Base-by-base conservation (phyloP, 75 land plant species). In the Chamaecyparis obtusa region DNA sequence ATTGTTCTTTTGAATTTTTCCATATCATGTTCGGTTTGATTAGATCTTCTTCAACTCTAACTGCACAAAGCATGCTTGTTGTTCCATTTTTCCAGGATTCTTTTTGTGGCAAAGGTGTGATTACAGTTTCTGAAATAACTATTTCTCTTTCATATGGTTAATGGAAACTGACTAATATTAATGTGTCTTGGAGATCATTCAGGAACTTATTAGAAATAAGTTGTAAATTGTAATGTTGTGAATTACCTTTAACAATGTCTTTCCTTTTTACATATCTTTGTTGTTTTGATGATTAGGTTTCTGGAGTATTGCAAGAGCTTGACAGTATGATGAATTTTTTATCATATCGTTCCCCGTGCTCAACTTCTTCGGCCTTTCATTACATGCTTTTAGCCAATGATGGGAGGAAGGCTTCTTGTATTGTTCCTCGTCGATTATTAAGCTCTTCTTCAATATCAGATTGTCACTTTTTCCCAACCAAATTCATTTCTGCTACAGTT, bases 391-490 rank as follows among this genome's bases (percentile, higher is more conserved):
- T 74, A 14, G 32, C 76, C 76, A 32, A 74, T 2, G 76, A 74
- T 74, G 37, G 16, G 4, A 32, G 37, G 76, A 64, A 64, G 27
- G 33, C 76, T 74, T 33, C 32, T 74, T 33, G 3, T 74, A 74
- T 32, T 32, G 76, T 33, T 24, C 76, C 36, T 74, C 36, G 36
- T 74, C 15, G 37, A 74, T 44, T 54, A 16, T 24, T 19, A 55
- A 84, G 41, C 35, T 54, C 57, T 84, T 17, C 57, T 36, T 39
- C 60, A 36, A 41, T 84, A 35, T 16, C 56, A 56, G 67, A 21
- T 55, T 84, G 64, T 56, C 64, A 9, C 57, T 56, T 54, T 84
- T 84, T 54, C 55, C 43, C 85, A 1, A 54, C 57, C n/a, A 84
- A 84, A 54, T 55, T 84, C 43, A 36, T 84, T 2, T 35, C 85